Evolutionary conservation across 345 rosid genomes (phyloP), one percentile per base, ranked within the genome.

Genomic region (Arabis alpina): DNA sequence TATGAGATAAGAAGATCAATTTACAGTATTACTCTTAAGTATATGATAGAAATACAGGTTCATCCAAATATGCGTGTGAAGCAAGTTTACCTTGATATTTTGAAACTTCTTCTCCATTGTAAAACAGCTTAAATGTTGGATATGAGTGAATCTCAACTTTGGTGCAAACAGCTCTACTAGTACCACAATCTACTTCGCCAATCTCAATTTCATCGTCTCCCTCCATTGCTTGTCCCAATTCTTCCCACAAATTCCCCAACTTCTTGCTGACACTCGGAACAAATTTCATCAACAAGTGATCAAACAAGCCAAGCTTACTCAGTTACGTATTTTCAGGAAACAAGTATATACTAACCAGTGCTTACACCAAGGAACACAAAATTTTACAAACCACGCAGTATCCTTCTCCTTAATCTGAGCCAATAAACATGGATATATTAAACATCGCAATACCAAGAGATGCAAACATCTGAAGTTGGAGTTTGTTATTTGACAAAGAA

Each of bases 311-410:
- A 51, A 44, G 49, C 0, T 10, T 5, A 55, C 71, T 30, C 2
- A 12, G 54, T 14, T 8, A 39, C 3, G 1, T 27, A 56, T 2
- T 48, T 2, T 45, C 3, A 11, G 0, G 13, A 25, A 50, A 48
- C 13, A 71, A 59, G 72, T 25, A 64, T 25, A 64, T 27, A 66
- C 80, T 85, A 80, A 94, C 99, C 99, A 94, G 67, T 94, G 99
- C 85, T 94, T 94, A 68, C 97, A 94, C 99, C 99, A 91, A 27
- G 97, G 96, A 55, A 94, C 97, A 69, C 99, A 94, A 61, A 94
- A 94, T 55, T 94, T 91, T 55, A 94, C 95, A 67, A 94, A 91
- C 99, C 97, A 94, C 0, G 85, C 87, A 9, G 97, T 94, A 76
- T 91, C 97, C 79, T 87, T 94, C 83, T 94, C 99, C 85, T 94